Conservation (phyloP, 805 yeast genomes). For the Metschnikowia aberdeeniae region DNA sequence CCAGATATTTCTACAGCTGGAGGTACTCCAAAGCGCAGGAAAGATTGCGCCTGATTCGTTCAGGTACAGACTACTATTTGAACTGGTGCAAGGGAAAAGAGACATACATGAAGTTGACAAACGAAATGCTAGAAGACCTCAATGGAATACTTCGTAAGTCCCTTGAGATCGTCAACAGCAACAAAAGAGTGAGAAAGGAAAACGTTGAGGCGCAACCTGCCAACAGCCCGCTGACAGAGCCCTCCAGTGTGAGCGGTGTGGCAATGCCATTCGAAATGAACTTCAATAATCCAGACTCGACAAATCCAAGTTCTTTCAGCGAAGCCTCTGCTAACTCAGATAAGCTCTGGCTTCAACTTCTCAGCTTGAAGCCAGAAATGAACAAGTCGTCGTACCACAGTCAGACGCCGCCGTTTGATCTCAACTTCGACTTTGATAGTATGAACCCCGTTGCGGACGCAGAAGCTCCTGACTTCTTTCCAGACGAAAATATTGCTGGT, state of each 20-base stretch:
- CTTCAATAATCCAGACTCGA: not conserved
- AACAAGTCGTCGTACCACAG: slow-evolving; percentile 6
- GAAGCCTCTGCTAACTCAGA: slow-evolving; percentile 2
- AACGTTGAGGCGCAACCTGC: not conserved
- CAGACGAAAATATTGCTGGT: slow-evolving; percentile 7
- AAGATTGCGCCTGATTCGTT: slow-evolving; percentile 8
- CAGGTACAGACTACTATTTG: slow-evolving; percentile 16
- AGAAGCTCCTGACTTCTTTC: slow-evolving; percentile 1
- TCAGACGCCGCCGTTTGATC: slow-evolving; percentile 7
- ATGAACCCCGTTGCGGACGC: not conserved
- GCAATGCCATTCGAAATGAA: not conserved
- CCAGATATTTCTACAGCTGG: slow-evolving; percentile 20
- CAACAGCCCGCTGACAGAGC: not conserved
- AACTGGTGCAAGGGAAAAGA: slow-evolving; percentile 17
- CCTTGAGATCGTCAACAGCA: slow-evolving; percentile 5
- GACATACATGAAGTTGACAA: slow-evolving; percentile 9
- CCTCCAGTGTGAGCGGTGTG: not conserved
- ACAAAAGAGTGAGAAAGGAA: not conserved
- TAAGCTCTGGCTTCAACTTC: slow-evolving; percentile 16
- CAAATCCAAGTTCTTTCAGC: not conserved
- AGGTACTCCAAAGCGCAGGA: slow-evolving; percentile 16
- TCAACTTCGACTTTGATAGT: slow-evolving; percentile 5
- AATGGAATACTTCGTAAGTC: slow-evolving; percentile 8
- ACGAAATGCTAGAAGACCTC: slow-evolving; percentile 16
- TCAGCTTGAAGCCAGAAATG: slow-evolving; percentile 13